Evolutionary conservation across 257 asterid species (phyloP), one percentile per base, ranked within the genome.

Genomic region (Fraxinus pennsylvanica): DNA sequence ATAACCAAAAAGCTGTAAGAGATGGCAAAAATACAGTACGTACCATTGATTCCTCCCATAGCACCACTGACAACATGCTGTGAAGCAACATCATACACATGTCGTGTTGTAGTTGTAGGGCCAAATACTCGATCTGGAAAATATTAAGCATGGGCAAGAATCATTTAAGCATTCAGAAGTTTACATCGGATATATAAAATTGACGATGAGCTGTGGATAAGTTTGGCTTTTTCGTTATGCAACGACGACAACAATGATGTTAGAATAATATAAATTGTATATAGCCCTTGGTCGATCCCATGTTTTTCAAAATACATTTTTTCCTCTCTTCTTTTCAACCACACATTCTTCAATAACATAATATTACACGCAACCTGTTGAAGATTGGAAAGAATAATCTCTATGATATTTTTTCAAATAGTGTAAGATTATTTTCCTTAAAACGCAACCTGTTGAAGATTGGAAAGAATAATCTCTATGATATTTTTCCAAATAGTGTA

Each of bases 11-110:
- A 54, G 10, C 10, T 6, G 10, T 54, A 19, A 54, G 27, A 54
- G 25, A 52, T 61, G n/a, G 19, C 57, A 13, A 47, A 47, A 47
- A 47, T 47, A 47, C 57, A 14, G 19, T 45, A 74, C 85, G 67
- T 89, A 96, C 99, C 97, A n/a, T 96, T 93, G 83, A 96, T 78
- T 81, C 99, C 99, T 81, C 92, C 95, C 99, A 96, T 93, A 80
- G 96, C 83, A 82, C 99, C 99, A 85, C 89, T 80, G 80, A 96
- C 89, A 74, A 88, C 92, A 84, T 93, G 92, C 76, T 96, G 98
- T 35, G 96, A 94, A 84, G 97, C 97, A 89, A 93, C 87, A 86
- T 96, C 99, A 82, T 96, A 96, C 70, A 93, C 98, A 84, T 96
- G 98, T 81, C 98, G 91, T 19, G 99, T 96, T 75, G 99, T 96